These are phyloP conservation scores for Rauvolfia tetraphylla DNA, from an alignment of 257 asterid species.

Conservation along the genomic window DNA sequence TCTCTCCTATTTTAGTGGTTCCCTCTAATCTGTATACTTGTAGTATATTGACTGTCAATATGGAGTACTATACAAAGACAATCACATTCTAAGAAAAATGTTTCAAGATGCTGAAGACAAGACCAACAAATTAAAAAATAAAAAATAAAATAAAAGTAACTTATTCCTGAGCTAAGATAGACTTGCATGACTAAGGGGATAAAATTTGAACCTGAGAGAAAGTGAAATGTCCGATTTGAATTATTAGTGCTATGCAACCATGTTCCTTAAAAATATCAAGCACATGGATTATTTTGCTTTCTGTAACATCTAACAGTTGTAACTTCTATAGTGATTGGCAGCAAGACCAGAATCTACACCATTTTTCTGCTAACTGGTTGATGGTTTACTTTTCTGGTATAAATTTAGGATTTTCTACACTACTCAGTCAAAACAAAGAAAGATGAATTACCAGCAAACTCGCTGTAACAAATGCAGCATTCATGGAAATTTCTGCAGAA, in stretches of 20 bases:
- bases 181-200: not conserved
- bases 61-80: not conserved
- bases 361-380: not conserved
- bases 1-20: not conserved
- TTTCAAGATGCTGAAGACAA: not conserved
- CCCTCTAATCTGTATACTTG: not conserved
- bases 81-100: not conserved
- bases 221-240: not conserved
- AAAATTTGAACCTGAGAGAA: not conserved
- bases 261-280: not conserved
- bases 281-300: not conserved
- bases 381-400: not conserved
- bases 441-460: conserved; percentile 52
- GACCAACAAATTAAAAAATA: not conserved
- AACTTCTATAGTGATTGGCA: not conserved
- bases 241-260: not conserved
- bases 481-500: conserved; percentile 67
- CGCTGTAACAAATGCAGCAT: conserved; percentile 76
- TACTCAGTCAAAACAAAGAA: not conserved
- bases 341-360: not conserved
- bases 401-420: not conserved
- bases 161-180: not conserved
- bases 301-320: not conserved
- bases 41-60: not conserved
- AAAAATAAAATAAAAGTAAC: no score